Evolutionary conservation across 768 basidiomycete genomes (phyloP).

Genomic region (Termitomyces sp.): DNA sequence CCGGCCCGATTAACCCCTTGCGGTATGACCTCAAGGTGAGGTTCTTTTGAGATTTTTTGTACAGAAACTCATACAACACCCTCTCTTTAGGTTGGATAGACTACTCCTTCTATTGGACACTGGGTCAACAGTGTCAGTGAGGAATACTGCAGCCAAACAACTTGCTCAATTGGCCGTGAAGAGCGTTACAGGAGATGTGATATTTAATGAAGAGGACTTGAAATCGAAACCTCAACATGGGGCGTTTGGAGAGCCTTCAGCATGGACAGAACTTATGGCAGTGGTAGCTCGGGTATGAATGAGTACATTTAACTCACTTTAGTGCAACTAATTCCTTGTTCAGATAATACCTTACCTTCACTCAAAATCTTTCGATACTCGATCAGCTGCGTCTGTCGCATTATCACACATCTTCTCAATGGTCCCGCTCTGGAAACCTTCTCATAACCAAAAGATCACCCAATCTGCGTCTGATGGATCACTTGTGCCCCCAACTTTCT

Average conservation of each 20-base stretch:
- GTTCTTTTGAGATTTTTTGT: slow-evolving; percentile 2
- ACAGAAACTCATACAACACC: slow-evolving; percentile 2
- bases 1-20: slow-evolving; percentile 50
- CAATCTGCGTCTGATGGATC: slow-evolving; percentile 19
- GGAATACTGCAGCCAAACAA: slow-evolving; percentile 95
- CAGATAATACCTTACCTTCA: slow-evolving; percentile 89
- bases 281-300: slow-evolving; percentile 79
- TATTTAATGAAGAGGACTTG: slow-evolving; percentile 68
- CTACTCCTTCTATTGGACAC: slow-evolving; percentile 94
- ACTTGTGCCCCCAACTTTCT: slow-evolving; percentile 50
- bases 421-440: slow-evolving; percentile 76
- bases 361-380: slow-evolving; percentile 89
- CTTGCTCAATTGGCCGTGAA: slow-evolving; percentile 88
- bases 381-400: slow-evolving; percentile 83
- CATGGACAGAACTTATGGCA: slow-evolving; percentile 87
- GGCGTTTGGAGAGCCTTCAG: slow-evolving; percentile 56
- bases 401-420: slow-evolving; percentile 82
- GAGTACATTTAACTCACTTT: background rate
- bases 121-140: slow-evolving; percentile 84
- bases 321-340: slow-evolving; percentile 7
- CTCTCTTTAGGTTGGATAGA: slow-evolving; percentile 76
- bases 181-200: slow-evolving; percentile 76
- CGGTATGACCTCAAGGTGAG: slow-evolving; percentile 75
- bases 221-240: slow-evolving; percentile 58
- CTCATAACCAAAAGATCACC: slow-evolving; percentile 26